Conservation (phyloP, 208 protist species). For the Porcisia hertigi region DNA sequence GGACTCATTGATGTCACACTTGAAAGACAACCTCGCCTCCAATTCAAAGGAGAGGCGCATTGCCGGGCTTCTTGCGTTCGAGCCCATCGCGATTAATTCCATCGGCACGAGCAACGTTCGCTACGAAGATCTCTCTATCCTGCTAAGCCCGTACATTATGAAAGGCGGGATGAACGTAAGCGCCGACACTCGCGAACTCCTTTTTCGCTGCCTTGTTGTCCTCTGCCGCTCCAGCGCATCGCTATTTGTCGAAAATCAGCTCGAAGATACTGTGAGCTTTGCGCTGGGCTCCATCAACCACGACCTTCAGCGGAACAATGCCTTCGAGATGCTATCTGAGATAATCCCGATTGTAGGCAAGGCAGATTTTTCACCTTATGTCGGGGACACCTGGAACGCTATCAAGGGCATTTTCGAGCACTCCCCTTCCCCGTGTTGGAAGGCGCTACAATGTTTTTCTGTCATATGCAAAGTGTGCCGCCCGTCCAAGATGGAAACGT, state of each 20-base stretch:
- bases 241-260: conserved; percentile 71
- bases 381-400: conserved; percentile 59
- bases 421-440: conserved; percentile 70
- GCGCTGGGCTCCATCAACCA: conserved; percentile 59
- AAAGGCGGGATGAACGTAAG: conserved; percentile 35
- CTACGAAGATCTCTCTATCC: conserved; percentile 78
- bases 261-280: conserved; percentile 80
- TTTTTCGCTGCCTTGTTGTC: conserved; percentile 73
- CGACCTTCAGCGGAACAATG: conserved; percentile 48
- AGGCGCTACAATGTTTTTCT: conserved; percentile 73
- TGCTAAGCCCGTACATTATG: conserved; percentile 76
- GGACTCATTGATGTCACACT: conserved; percentile 57
- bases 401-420: conserved; percentile 55
- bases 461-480: conserved; percentile 61
- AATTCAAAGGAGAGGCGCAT: conserved; percentile 62
- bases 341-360: conserved; percentile 75
- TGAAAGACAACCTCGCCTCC: conserved; percentile 60
- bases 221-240: conserved; percentile 73
- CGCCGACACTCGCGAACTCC: conserved; percentile 40
- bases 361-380: conserved; percentile 58
- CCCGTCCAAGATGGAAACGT: conserved; percentile 63
- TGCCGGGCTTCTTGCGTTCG: conserved; percentile 82
- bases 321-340: conserved; percentile 82
- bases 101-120: conserved; percentile 40
- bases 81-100: conserved; percentile 83